Evolutionary conservation across 495 filamentous ascomycete species (phyloP).

Genomic region (Venustampulla echinocandica): DNA sequence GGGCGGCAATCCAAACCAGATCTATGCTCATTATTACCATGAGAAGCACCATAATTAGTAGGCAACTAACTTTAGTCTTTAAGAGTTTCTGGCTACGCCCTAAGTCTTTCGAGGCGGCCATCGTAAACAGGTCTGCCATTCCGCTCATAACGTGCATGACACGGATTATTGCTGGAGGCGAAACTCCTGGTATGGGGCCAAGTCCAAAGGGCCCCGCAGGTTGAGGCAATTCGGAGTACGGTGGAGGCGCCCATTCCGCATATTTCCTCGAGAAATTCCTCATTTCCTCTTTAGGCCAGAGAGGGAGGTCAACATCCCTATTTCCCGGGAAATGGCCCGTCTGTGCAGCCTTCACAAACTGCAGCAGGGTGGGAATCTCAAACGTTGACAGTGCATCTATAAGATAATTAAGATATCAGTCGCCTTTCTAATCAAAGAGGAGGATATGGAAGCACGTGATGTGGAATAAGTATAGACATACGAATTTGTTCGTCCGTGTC

Average conservation of each 20-base stretch:
- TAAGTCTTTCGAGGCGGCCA: not conserved
- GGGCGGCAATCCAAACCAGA: slow-evolving; percentile 29
- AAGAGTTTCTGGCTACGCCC: not conserved
- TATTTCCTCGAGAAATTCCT: slow-evolving; percentile 2
- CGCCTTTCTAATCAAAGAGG: too few species aligned
- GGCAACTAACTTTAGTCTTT: slow-evolving; percentile 8
- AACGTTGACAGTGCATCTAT: not conserved
- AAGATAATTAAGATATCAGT: too few species aligned
- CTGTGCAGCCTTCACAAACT: slow-evolving; percentile 5
- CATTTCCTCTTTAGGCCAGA: slow-evolving; percentile 5
- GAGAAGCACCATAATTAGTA: not conserved
- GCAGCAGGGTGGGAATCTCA: slow-evolving; percentile 1
- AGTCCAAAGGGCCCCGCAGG: not conserved
- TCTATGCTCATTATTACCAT: slow-evolving; percentile 5
- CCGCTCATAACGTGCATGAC: slow-evolving; percentile 6
- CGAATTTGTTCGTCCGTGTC: too few species aligned
- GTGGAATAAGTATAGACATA: too few species aligned
- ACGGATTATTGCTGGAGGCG: slow-evolving; percentile 9
- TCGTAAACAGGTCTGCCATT: slow-evolving; percentile 1
- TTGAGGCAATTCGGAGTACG: slow-evolving; percentile 3
- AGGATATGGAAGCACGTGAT: too few species aligned
- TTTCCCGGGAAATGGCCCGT: slow-evolving; percentile 7
- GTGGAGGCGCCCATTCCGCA: slow-evolving; percentile 13
- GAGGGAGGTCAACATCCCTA: not conserved
- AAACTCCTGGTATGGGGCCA: not conserved